Conservation (phyloP, 768 basidiomycete species). For the Wakefieldia striispora region DNA sequence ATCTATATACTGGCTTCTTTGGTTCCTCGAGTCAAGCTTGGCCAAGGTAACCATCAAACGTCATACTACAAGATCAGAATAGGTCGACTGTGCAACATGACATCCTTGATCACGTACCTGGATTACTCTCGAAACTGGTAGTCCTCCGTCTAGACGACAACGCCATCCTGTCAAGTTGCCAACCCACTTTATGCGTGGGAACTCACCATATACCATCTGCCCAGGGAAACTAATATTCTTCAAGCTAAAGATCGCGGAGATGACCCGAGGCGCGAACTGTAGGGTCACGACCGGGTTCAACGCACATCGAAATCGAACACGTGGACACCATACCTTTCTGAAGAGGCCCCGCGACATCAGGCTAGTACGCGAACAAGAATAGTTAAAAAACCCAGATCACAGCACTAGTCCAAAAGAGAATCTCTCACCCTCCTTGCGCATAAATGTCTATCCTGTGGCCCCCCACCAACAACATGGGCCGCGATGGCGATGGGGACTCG, state of each 20-base stretch:
- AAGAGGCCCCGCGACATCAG: constrained; percentile 30
- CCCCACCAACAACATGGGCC: constrained; percentile 1
- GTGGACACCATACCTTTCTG: constrained; percentile 10
- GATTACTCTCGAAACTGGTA: constrained; percentile 18
- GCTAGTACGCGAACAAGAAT: constrained; percentile 24
- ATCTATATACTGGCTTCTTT: constrained; percentile 1
- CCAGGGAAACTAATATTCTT: constrained; percentile 30
- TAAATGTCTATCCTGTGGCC: constrained; percentile 7
- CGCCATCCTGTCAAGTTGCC: not conserved
- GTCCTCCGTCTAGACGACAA: constrained; percentile 5
- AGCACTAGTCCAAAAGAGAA: not conserved
- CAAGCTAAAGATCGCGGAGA: constrained; percentile 46
- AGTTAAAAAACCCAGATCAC: not conserved
- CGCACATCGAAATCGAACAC: constrained; percentile 7
- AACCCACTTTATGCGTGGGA: not conserved
- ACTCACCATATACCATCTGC: constrained; percentile 14
- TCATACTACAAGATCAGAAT: constrained; percentile 9
- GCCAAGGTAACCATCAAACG: constrained; percentile 22
- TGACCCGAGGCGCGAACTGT: constrained; percentile 43
- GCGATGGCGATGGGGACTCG: constrained; percentile 1
- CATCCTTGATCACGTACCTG: constrained; percentile 12
- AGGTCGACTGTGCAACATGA: not conserved
- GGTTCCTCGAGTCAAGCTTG: not conserved
- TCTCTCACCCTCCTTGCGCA: constrained; percentile 22
- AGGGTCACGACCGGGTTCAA: constrained; percentile 3